Evolutionary conservation across 75 land plant genomes (phyloP).

Genomic region (Chamaecyparis obtusa): DNA sequence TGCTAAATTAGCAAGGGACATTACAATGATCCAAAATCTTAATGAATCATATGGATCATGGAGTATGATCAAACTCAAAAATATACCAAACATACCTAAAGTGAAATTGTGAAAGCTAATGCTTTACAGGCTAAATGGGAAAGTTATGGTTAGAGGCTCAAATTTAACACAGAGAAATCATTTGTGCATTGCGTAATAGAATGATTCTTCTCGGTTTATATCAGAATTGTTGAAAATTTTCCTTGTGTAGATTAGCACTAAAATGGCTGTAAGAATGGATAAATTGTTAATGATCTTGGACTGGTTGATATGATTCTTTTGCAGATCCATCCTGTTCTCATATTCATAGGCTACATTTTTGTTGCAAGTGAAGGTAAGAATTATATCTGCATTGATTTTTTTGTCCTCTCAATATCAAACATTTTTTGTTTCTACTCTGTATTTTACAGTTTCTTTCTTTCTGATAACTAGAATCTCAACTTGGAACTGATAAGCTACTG

Average conservation of each 20-base stretch:
- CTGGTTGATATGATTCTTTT: neutral
- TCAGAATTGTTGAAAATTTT: neutral
- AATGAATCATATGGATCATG: too few relatives aligned
- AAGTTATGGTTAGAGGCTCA: neutral
- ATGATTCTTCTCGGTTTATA: neutral
- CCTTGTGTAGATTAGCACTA: neutral
- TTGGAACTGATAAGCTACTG: neutral
- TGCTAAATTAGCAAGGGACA: too few relatives aligned
- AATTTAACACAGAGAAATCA: neutral
- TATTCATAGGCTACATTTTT: constrained; percentile 84
- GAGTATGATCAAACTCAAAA: too few relatives aligned
- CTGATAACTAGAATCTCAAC: neutral
- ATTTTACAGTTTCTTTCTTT: neutral
- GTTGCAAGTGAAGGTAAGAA: constrained; percentile 84
- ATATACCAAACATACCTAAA: too few relatives aligned
- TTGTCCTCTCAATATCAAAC: too few relatives aligned
- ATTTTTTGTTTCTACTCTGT: neutral
- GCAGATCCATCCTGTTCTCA: constrained; percentile 93
- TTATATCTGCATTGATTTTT: neutral
- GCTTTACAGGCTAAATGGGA: too few relatives aligned
- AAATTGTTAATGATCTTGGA: neutral
- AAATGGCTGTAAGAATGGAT: neutral
- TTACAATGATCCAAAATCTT: too few relatives aligned
- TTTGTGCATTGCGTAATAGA: neutral
- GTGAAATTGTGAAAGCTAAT: neutral